These are phyloP conservation scores for Pelargonium myrrhifolium DNA, from an alignment of 441 rosid species.

Conservation along the genomic window DNA sequence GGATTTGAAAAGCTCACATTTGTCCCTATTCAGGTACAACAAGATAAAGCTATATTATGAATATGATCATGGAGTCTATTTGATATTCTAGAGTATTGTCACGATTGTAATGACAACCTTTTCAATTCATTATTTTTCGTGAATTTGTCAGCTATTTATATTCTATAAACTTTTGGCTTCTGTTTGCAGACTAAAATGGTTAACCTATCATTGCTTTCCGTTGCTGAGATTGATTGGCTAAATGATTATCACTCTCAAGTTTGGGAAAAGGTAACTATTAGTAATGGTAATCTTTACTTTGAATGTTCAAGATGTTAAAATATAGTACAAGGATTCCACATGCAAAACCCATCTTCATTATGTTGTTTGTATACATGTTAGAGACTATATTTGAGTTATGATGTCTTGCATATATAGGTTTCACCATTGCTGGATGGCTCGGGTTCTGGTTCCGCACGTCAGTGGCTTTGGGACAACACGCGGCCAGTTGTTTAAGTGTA, in stretches of 20 bases:
- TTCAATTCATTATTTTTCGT: not conserved
- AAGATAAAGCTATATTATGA: not conserved
- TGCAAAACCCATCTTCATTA: no score
- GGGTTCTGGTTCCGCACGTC: constrained; percentile 27
- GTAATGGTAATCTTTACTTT: not conserved
- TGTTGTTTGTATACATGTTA: not conserved
- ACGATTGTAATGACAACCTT: no score
- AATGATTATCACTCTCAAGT: constrained; percentile 72
- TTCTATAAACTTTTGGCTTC: constrained; percentile 5
- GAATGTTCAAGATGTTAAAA: not conserved
- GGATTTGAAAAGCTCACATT: constrained; percentile 89
- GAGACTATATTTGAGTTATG: not conserved
- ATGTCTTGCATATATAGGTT: constrained; percentile 38
- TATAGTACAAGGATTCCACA: no score
- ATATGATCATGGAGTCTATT: not conserved
- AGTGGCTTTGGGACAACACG: constrained; percentile 90
- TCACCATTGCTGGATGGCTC: constrained; percentile 67
- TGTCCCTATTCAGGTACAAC: constrained; percentile 74
- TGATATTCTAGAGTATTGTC: no score
- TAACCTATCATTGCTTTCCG: constrained; percentile 52
- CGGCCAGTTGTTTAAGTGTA: constrained; percentile 41
- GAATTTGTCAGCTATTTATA: not conserved
- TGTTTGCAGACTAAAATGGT: constrained; percentile 61
- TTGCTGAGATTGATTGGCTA: constrained; percentile 67
- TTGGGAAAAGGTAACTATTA: constrained; percentile 71